Base-by-base conservation (phyloP, 179 eudicot genomes). In the Spergularia azorica region DNA sequence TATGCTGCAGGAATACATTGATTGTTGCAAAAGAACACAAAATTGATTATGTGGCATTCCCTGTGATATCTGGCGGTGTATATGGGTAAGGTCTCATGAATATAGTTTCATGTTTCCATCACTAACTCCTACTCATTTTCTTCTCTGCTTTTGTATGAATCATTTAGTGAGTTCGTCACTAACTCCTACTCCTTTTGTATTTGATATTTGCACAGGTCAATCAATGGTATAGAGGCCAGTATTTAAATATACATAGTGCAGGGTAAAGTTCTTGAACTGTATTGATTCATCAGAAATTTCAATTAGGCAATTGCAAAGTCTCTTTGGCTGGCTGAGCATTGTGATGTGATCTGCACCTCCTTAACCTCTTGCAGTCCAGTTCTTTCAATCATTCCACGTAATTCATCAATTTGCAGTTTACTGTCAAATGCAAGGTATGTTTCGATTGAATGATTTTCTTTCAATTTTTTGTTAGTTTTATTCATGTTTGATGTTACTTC, bases 31-130 rank as follows among this genome's bases (percentile, higher is more conserved):
- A 85, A 77, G 97, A 91, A 70, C 85, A 89, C 87, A 84, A 82
- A 79, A 86, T 90, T 79, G 87, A 88, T 15, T 93, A 86, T 75
- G 60, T 95, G 79, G 97, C 99, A 46, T 95, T 91, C 84, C 85
- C 99, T 76, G 94, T 97, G 77, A 90, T 95, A 83, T 91, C 97
- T 16, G 90, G 97, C 75, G 95, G 97, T 67, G 81, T 89, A 52
- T 89, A 79, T 67, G 73, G 95, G 99, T 93, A 82, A 82, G 82
- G 79, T 65, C 15, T 48, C 32, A 59, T 70, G 50, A 14, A 62
- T 62, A 41, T 32, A 65, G 50, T 21, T 63, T 65, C 11, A 12
- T 36, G 71, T 3, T 46, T 17, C 41, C 36, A 3, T 14, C 32
- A 26, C 32, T 26, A 26, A 26, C 32, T 26, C 32, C 32, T 26